A percentile compares a stretch with the other conserved stretches of the same genome.
These are phyloP conservation scores for Termitomyces eurrhizus DNA, from an alignment of 768 basidiomycete species.

Conservation along the genomic window DNA sequence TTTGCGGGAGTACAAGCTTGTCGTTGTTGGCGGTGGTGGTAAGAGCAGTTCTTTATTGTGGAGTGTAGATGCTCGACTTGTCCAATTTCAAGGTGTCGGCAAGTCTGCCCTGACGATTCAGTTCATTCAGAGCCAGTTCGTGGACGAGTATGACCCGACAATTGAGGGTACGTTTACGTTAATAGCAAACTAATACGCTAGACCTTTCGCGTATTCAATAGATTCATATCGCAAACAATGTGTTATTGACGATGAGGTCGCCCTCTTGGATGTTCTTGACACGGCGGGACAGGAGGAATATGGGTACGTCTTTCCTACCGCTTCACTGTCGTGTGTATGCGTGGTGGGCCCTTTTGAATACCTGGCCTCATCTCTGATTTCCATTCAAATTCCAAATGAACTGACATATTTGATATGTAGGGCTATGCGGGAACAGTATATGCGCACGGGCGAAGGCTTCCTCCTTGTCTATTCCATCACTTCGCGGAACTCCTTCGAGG, in stretches of 20 bases:
- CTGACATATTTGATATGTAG: constrained; percentile 33
- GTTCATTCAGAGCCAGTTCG: constrained; percentile 95
- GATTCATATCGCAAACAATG: constrained; percentile 98
- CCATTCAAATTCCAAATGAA: background rate
- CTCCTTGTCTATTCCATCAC: constrained; percentile 97
- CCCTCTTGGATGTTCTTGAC: constrained; percentile 92
- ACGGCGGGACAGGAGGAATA: constrained; percentile 99
- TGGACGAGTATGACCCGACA: constrained; percentile 92
- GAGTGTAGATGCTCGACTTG: background rate
- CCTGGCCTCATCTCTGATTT: background rate
- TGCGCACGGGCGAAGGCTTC: constrained; percentile 98
- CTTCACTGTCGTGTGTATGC: constrained; percentile 4
- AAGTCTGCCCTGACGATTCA: constrained; percentile 95
- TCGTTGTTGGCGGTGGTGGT: constrained; percentile 98
- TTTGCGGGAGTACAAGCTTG: constrained; percentile 96
- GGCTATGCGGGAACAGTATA: constrained; percentile 99
- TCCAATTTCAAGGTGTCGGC: constrained; percentile 36
- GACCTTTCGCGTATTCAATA: constrained; percentile 23
- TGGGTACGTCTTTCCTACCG: constrained; percentile 53
- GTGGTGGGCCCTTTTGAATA: background rate
- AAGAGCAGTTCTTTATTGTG: constrained; percentile 20
- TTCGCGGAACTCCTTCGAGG: constrained; percentile 95
- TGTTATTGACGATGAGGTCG: constrained; percentile 98
- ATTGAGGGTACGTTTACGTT: constrained; percentile 66
- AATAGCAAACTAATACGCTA: background rate